These are phyloP conservation scores for Calonectria henricotiae DNA, from an alignment of 2,329 filamentous ascomycete genomes.

Conservation along the genomic window DNA sequence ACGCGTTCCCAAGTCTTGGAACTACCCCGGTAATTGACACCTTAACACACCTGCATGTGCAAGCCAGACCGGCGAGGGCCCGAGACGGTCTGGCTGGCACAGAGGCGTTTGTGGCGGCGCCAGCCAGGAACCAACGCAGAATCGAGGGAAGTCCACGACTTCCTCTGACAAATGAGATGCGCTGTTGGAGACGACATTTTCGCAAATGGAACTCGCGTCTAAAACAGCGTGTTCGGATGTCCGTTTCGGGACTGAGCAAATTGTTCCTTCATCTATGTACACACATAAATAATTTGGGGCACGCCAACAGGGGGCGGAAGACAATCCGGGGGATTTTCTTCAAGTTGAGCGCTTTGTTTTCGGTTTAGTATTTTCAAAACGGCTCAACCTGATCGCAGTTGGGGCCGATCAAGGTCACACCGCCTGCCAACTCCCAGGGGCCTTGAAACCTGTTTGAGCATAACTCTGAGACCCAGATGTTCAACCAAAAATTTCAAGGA, in stretches of 20 bases:
- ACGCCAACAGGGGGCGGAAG: background rate
- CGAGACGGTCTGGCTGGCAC: constrained; percentile 1
- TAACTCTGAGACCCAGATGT: constrained; percentile 3
- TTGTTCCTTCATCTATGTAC: background rate
- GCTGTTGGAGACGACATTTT: constrained; percentile 1
- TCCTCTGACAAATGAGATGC: constrained; percentile 3
- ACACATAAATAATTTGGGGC: background rate
- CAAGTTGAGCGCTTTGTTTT: background rate
- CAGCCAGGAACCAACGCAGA: constrained; percentile 2
- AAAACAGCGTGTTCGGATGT: background rate
- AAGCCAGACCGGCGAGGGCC: background rate
- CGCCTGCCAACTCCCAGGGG: background rate
- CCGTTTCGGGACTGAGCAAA: constrained; percentile 15
- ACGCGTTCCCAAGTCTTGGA: background rate
- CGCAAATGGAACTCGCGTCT: background rate
- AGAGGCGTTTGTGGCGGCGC: constrained; percentile 17
- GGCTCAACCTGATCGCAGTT: background rate
- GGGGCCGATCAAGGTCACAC: background rate
- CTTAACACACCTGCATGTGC: constrained; percentile 13
- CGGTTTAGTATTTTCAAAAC: background rate
- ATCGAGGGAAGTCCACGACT: background rate
- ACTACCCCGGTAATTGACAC: constrained; percentile 13
- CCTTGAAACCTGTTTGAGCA: constrained; percentile 12
- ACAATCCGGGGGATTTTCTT: constrained; percentile 16
- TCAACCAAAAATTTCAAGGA: constrained; percentile 1